These are phyloP conservation scores for Metschnikowia cubensis DNA, from an alignment of 805 yeast genomes.

Conservation along the genomic window DNA sequence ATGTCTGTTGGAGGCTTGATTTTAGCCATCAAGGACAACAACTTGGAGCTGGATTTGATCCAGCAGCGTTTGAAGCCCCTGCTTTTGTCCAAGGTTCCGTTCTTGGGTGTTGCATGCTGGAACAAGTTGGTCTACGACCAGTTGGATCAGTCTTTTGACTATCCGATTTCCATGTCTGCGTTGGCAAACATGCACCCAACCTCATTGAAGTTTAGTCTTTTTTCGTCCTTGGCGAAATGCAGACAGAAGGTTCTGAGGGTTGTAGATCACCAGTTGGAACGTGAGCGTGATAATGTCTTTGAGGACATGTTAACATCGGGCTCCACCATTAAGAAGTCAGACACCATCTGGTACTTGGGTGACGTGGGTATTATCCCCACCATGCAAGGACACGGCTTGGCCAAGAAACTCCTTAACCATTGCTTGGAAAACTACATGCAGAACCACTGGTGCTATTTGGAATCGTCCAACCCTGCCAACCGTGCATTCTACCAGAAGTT, in stretches of 20 bases:
- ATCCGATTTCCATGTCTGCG: conserved; percentile 19
- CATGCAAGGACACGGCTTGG: conserved; percentile 58
- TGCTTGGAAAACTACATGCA: conserved; percentile 46
- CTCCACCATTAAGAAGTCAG: conserved; percentile 33
- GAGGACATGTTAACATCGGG: conserved; percentile 14
- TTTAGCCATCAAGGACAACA: conserved; percentile 45
- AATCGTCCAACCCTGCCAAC: conserved; percentile 53
- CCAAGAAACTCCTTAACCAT: conserved; percentile 47
- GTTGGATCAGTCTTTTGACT: conserved; percentile 22
- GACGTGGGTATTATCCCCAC: conserved; percentile 56
- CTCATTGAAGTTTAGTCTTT: conserved; percentile 34
- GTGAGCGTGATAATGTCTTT: conserved; percentile 42
- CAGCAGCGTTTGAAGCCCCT: conserved; percentile 23
- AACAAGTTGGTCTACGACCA: conserved; percentile 23
- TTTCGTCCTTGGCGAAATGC: conserved; percentile 40
- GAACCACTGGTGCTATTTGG: conserved; percentile 43
- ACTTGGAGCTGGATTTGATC: conserved; percentile 34
- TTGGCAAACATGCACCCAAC: conserved; percentile 28
- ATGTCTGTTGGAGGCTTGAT: conserved; percentile 49
- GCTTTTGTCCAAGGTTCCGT: conserved; percentile 37
- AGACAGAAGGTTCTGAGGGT: conserved; percentile 49
- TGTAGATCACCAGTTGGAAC: conserved; percentile 44
- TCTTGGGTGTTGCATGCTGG: conserved; percentile 53
- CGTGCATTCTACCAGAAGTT: conserved; percentile 50
- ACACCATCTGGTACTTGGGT: conserved; percentile 51